Evolutionary conservation across 2,329 filamentous ascomycete genomes (phyloP).

Genomic region (Pseudopyricularia cyperi): DNA sequence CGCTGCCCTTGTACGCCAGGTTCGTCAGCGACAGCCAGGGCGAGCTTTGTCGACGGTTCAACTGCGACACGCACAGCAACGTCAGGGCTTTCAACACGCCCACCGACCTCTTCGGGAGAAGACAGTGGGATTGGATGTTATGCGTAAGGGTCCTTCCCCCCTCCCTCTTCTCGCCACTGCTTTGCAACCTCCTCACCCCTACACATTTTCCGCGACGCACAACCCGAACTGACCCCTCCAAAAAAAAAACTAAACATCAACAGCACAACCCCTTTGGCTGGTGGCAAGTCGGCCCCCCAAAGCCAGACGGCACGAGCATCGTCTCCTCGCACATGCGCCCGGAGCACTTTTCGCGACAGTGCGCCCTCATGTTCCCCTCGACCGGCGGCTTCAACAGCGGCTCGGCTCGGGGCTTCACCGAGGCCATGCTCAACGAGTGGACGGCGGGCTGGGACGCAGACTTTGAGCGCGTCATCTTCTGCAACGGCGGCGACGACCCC

Average conservation of each 20-base stretch:
- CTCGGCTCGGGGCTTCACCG: constrained; percentile 19
- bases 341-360: constrained; percentile 26
- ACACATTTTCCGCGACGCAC: too few species aligned
- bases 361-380: constrained; percentile 31
- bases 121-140: constrained; percentile 43
- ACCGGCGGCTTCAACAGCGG: constrained; percentile 17
- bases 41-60: constrained; percentile 28
- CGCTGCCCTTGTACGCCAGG: constrained; percentile 34
- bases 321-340: constrained; percentile 21
- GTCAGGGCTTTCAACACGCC: constrained; percentile 17
- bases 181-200: too few species aligned
- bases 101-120: constrained; percentile 22
- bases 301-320: constrained; percentile 18
- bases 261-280: constrained; percentile 17
- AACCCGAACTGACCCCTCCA: too few species aligned
- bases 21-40: constrained; percentile 27
- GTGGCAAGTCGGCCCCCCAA: constrained; percentile 30
- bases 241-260: not conserved
- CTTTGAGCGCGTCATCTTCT: constrained; percentile 22
- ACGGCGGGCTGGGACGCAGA: constrained; percentile 28
- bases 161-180: not conserved
- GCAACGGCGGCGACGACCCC: constrained; percentile 26
- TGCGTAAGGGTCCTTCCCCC: constrained; percentile 28
- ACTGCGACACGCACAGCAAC: constrained; percentile 27
- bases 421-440: constrained; percentile 20